phyloP scores from a whole-genome alignment of 805 yeast species.

The Saccharomycopsis fibuligera region DNA sequence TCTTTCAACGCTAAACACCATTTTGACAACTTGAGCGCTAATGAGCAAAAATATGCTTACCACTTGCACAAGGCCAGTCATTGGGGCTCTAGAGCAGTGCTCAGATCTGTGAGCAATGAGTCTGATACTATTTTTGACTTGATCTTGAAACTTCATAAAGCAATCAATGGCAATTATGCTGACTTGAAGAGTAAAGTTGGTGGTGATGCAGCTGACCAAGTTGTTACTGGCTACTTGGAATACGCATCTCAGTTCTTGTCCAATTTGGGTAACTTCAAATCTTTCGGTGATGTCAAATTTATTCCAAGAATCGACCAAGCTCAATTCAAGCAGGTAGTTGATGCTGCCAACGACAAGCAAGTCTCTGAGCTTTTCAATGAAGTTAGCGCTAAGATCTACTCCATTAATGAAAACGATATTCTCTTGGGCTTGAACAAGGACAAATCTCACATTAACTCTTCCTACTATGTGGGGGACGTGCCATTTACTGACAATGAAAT shows the following conservation, averaged over 20 bases:
- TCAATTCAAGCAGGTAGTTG: conserved; percentile 45
- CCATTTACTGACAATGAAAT: conserved; percentile 52
- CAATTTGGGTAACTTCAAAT: conserved; percentile 74
- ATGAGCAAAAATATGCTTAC: conserved; percentile 72
- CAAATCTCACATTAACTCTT: conserved; percentile 36
- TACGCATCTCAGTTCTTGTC: conserved; percentile 70
- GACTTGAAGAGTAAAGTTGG: conserved; percentile 29
- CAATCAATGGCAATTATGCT: conserved; percentile 42
- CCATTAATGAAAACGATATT: conserved; percentile 38
- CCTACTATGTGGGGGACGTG: conserved; percentile 59
- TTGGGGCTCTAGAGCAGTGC: conserved; percentile 72
- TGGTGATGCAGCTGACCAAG: conserved; percentile 31
- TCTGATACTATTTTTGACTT: conserved; percentile 71
- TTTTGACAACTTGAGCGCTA: conserved; percentile 55
- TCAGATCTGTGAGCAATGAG: conserved; percentile 79
- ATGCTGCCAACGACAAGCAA: conserved; percentile 32
- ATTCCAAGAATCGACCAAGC: conserved; percentile 53
- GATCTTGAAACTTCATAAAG: conserved; percentile 52
- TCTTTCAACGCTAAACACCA: conserved; percentile 61
- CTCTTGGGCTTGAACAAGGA: conserved; percentile 67
- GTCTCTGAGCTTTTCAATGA: conserved; percentile 32
- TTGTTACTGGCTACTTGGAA: conserved; percentile 51
- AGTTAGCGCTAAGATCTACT: conserved; percentile 46
- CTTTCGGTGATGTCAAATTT: conserved; percentile 85
- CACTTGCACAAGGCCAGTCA: conserved; percentile 78